phyloP scores from a whole-genome alignment of 2,329 filamentous ascomycete genomes.

The Talaromyces sp. region DNA sequence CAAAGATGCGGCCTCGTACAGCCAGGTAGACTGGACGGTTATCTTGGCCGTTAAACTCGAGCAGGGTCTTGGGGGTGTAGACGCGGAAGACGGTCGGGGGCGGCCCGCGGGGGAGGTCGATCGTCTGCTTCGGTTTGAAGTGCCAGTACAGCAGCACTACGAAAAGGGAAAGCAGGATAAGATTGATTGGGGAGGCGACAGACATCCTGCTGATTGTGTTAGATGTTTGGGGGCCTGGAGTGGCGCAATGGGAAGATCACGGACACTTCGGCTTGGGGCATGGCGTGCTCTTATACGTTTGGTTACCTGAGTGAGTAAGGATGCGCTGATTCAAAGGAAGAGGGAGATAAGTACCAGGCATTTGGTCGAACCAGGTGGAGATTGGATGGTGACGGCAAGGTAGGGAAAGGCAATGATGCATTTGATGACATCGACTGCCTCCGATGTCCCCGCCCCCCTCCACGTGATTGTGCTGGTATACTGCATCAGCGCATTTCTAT shows the following conservation, averaged over 20 bases:
- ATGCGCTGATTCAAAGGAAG: not conserved
- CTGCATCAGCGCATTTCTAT: no score
- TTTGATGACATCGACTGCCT: no score
- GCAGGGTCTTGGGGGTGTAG: constrained; percentile 81
- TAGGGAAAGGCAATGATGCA: no score
- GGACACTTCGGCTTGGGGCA: constrained; percentile 41
- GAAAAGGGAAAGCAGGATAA: constrained; percentile 63
- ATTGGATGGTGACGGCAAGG: no score
- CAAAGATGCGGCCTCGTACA: constrained; percentile 89
- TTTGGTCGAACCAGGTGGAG: no score
- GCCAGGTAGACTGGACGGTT: constrained; percentile 80
- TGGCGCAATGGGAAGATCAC: constrained; percentile 15
- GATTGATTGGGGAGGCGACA: constrained; percentile 62
- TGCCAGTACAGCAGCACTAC: constrained; percentile 61
- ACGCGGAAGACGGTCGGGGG: constrained; percentile 80
- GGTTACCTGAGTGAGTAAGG: not conserved
- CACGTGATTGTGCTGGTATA: not conserved
- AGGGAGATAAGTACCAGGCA: no score
- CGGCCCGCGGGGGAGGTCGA: constrained; percentile 57
- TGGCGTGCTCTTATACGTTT: constrained; percentile 15
- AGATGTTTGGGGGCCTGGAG: constrained; percentile 10
- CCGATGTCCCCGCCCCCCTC: no score
- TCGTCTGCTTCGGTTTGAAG: constrained; percentile 57
- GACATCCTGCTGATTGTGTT: constrained; percentile 48
- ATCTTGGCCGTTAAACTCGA: constrained; percentile 79